A percentile compares a stretch with the other conserved stretches of the same genome.
These are phyloP conservation scores for Colletotrichum sp. DNA, from an alignment of 2,329 filamentous ascomycete species.

Conservation along the genomic window DNA sequence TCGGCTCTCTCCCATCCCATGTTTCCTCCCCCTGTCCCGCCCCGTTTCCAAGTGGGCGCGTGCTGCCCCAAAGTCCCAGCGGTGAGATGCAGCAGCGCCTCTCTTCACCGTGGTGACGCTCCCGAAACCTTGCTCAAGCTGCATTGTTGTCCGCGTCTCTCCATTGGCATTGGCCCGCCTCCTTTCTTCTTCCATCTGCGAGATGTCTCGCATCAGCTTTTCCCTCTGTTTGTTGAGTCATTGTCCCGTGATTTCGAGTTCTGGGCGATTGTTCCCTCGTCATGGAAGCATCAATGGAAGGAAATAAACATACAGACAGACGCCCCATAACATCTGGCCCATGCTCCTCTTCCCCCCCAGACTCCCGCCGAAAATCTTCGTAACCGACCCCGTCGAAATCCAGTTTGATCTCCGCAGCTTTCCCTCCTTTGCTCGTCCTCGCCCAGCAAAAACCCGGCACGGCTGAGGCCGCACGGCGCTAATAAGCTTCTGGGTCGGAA, in stretches of 20 bases:
- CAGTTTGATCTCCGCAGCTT: neutral
- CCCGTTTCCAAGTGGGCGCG: conserved; percentile 3
- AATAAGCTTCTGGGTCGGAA: neutral
- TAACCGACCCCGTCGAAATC: neutral
- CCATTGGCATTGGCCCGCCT: neutral
- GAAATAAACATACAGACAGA: neutral
- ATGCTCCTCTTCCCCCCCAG: neutral
- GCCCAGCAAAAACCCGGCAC: neutral
- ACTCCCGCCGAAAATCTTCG: neutral
- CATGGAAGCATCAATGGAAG: neutral
- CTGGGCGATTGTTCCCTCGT: neutral
- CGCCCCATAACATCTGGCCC: neutral
- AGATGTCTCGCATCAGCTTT: neutral
- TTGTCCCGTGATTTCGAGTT: neutral
- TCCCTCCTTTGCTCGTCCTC: neutral
- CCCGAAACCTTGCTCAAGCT: conserved; percentile 1
- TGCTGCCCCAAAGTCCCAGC: neutral
- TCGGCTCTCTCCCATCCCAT: conserved; percentile 14
- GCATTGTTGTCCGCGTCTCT: neutral
- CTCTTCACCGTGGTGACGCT: conserved; percentile 8
- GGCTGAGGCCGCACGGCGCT: conserved; percentile 2
- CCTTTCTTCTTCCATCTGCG: neutral
- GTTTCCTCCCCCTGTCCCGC: neutral
- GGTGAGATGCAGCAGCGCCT: conserved; percentile 7
- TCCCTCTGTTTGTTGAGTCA: neutral